A percentile compares a stretch with the other conserved stretches of the same genome.
Evolutionary conservation across 169 alveolate genomes (phyloP).

Genomic region (Babesia bovis): DNA sequence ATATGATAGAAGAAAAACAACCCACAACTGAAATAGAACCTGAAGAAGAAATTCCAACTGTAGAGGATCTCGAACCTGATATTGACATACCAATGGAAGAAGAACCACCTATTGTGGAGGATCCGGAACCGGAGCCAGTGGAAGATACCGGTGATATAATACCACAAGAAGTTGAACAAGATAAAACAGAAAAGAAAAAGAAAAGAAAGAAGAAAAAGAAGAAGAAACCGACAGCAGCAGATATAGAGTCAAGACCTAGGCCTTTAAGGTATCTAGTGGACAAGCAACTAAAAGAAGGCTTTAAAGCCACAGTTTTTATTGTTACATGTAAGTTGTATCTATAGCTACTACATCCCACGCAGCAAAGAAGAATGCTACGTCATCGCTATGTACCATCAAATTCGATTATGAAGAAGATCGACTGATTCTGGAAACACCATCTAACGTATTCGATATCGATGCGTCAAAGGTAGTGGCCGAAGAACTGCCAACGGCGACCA

Average conservation of each 20-base stretch:
- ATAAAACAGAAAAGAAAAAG: constrained; percentile 5
- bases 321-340: constrained; percentile 35
- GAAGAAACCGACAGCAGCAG: not conserved
- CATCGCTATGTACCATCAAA: constrained; percentile 40
- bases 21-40: not conserved
- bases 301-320: constrained; percentile 56
- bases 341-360: not conserved
- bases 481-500: constrained; percentile 41
- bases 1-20: not conserved
- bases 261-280: constrained; percentile 38
- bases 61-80: not conserved
- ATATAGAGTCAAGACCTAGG: constrained; percentile 11
- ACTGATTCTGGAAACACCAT: constrained; percentile 28
- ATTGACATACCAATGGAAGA: not conserved
- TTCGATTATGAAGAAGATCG: constrained; percentile 48
- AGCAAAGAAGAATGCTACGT: constrained; percentile 57
- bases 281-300: constrained; percentile 54
- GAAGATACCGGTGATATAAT: too few species aligned
- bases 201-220: constrained; percentile 3
- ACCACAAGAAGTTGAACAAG: too few species aligned
- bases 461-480: constrained; percentile 49
- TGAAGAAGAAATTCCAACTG: not conserved
- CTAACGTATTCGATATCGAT: constrained; percentile 39
- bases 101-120: too few species aligned
- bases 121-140: too few species aligned